Conservation (phyloP, 2,329 filamentous ascomycete species). For the Sphaerulina vaccinii region DNA sequence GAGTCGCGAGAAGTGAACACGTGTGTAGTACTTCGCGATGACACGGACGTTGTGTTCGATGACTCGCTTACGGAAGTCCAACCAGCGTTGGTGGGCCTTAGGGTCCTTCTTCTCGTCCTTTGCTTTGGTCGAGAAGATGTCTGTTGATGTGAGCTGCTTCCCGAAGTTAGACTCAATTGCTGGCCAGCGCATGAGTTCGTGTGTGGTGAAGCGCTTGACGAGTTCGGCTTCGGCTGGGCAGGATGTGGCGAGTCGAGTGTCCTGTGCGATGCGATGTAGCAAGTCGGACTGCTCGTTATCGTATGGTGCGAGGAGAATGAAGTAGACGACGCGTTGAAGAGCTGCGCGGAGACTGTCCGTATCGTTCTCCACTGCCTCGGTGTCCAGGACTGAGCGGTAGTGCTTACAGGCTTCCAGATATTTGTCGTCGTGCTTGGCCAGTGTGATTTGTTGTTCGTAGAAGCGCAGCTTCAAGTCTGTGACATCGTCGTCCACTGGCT, state of each 20-base stretch:
- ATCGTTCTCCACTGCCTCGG: conserved; percentile 90
- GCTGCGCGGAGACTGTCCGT: conserved; percentile 78
- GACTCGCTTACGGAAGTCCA: conserved; percentile 93
- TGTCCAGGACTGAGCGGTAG: conserved; percentile 94
- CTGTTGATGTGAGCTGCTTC: conserved; percentile 79
- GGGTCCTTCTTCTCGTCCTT: conserved; percentile 55
- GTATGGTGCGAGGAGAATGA: conserved; percentile 91
- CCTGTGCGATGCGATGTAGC: conserved; percentile 85
- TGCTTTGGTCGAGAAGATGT: conserved; percentile 75
- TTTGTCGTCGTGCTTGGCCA: conserved; percentile 96
- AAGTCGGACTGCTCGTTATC: conserved; percentile 99
- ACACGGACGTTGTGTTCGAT: conserved; percentile 99
- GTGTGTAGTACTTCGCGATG: conserved; percentile 97
- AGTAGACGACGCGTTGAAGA: conserved; percentile 94
- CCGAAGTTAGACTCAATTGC: conserved; percentile 87
- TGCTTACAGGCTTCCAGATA: conserved; percentile 98
- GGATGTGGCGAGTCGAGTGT: conserved; percentile 63
- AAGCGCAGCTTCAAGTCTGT: conserved; percentile 94
- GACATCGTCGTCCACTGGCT: conserved; percentile 82
- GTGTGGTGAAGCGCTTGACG: conserved; percentile 89
- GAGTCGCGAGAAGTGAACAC: conserved; percentile 87
- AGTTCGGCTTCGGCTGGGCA: conserved; percentile 74
- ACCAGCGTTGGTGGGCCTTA: conserved; percentile 83
- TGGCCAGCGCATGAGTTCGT: conserved; percentile 98
- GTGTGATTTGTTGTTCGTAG: conserved; percentile 94